Conservation (phyloP, 1,284 basidiomycete species). For the Athelia sp. region DNA sequence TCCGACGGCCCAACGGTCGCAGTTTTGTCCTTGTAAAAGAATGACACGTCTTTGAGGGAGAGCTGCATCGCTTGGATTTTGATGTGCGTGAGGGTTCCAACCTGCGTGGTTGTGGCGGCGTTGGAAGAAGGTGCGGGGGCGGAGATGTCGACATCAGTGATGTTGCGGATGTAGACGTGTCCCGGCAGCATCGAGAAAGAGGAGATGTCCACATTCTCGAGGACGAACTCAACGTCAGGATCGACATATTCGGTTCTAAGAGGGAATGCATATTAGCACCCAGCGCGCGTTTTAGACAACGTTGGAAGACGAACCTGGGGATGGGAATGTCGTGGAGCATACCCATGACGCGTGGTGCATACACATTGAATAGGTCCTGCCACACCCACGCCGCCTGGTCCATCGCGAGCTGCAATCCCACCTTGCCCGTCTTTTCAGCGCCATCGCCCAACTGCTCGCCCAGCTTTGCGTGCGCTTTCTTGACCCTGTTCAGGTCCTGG, state of each 20-base stretch:
- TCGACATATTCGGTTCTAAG: slow-evolving; percentile 64
- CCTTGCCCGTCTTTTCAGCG: slow-evolving; percentile 22
- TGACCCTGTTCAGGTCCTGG: slow-evolving; percentile 38
- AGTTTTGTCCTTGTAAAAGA: slow-evolving; percentile 62
- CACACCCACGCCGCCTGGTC: slow-evolving; percentile 67
- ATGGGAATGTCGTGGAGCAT: slow-evolving; percentile 55
- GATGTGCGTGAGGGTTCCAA: slow-evolving; percentile 60
- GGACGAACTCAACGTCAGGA: slow-evolving; percentile 58
- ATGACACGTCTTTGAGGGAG: slow-evolving; percentile 56
- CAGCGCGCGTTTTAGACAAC: slow-evolving; percentile 3
- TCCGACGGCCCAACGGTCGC: slow-evolving; percentile 46
- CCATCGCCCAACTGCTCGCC: slow-evolving; percentile 33
- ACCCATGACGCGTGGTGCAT: slow-evolving; percentile 44
- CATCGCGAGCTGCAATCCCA: slow-evolving; percentile 42
- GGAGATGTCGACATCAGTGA: slow-evolving; percentile 64
- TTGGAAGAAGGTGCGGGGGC: slow-evolving; percentile 35
- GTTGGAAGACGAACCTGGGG: slow-evolving; percentile 34
- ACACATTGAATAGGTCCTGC: slow-evolving; percentile 66
- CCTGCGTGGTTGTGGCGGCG: slow-evolving; percentile 37
- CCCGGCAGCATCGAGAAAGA: slow-evolving; percentile 61
- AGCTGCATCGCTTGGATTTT: slow-evolving; percentile 60
- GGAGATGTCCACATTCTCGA: slow-evolving; percentile 66
- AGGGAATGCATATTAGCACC: slow-evolving; percentile 1
- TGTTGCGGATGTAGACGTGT: slow-evolving; percentile 65
- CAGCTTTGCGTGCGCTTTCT: slow-evolving; percentile 42